Conservation (phyloP, 768 basidiomycete species). For the Mycena latifolia region DNA sequence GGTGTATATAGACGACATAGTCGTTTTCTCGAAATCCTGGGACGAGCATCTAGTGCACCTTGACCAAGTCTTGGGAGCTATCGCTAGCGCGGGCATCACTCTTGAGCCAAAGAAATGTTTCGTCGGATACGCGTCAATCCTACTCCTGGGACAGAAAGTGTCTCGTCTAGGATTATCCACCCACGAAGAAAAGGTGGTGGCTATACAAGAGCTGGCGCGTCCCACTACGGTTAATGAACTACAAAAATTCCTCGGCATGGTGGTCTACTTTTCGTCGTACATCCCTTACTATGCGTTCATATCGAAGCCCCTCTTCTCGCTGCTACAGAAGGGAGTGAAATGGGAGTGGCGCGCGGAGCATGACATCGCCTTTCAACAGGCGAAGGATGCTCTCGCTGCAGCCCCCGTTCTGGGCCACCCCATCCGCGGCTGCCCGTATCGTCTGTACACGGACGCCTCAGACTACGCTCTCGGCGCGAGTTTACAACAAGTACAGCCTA, state of each 20-base stretch:
- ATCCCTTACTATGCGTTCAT: conserved; percentile 27
- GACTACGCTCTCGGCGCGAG: neutral
- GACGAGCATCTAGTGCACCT: neutral
- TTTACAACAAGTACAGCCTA: conserved; percentile 30
- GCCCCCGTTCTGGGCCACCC: conserved; percentile 40
- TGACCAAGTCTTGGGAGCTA: no score
- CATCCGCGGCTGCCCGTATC: conserved; percentile 31
- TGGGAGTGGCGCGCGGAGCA: conserved; percentile 41
- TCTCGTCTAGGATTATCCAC: neutral
- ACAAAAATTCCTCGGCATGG: conserved; percentile 6
- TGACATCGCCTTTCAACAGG: conserved; percentile 35
- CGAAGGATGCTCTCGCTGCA: conserved; percentile 33
- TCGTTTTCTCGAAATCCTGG: conserved; percentile 31
- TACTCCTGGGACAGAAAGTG: no score
- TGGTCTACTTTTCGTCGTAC: neutral
- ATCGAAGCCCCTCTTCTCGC: conserved; percentile 38
- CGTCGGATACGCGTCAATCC: no score
- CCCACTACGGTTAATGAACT: neutral
- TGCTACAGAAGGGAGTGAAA: conserved; percentile 36
- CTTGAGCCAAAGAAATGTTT: no score
- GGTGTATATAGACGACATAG: no score
- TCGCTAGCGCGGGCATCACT: no score
- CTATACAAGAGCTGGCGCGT: neutral
- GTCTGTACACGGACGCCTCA: conserved; percentile 6
- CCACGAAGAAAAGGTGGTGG: neutral